Conservation (phyloP, 768 basidiomycete species). For the Sistotremastrum niveocremeum region DNA sequence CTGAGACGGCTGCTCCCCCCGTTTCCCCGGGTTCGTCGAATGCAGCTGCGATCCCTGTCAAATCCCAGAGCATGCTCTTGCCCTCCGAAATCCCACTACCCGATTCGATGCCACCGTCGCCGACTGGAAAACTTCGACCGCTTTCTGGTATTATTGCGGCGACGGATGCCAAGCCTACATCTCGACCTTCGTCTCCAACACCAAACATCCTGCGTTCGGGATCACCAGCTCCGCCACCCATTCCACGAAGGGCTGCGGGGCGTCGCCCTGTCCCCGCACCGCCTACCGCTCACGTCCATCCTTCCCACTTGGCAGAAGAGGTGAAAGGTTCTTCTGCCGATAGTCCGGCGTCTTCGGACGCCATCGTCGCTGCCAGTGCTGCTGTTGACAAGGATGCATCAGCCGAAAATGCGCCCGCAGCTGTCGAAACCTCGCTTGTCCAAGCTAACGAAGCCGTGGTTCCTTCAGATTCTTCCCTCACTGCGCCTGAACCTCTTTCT, state of each 20-base stretch:
- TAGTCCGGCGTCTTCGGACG: no score
- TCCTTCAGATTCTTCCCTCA: no score
- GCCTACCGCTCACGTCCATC: background rate
- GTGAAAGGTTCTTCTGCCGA: no score
- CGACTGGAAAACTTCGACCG: slow-evolving; percentile 22
- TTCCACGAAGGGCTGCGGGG: slow-evolving; percentile 13
- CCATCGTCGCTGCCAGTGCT: no score
- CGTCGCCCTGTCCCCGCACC: slow-evolving; percentile 5
- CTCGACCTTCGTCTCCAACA: slow-evolving; percentile 2
- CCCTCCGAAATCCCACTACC: slow-evolving; percentile 14
- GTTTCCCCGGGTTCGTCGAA: background rate
- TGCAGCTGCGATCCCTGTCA: background rate
- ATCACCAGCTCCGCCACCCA: slow-evolving; percentile 10
- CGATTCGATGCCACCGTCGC: slow-evolving; percentile 15
- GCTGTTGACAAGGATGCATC: no score
- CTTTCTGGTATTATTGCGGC: background rate
- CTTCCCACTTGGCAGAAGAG: background rate
- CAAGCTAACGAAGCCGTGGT: no score
- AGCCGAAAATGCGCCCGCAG: no score
- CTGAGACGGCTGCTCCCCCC: background rate
- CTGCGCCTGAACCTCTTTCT: no score
- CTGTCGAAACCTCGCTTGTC: no score
- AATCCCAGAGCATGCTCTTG: slow-evolving; percentile 7
- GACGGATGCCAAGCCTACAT: background rate
- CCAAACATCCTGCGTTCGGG: background rate